Conservation (phyloP, 441 rosid species). For the Metrosideros polymorpha region DNA sequence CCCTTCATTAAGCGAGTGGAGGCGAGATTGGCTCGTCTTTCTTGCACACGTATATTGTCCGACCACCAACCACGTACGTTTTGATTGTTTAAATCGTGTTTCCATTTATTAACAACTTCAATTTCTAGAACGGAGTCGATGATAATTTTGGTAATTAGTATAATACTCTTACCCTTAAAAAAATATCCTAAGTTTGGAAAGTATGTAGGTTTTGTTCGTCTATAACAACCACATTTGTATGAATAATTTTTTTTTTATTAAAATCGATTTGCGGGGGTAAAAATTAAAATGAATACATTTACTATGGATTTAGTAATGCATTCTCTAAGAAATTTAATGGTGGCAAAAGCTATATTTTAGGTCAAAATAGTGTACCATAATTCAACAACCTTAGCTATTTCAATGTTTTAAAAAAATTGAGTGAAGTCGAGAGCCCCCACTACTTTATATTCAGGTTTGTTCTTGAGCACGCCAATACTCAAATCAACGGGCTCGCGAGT, state of each 20-base stretch:
- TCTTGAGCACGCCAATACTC: background rate
- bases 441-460: background rate
- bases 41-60: background rate
- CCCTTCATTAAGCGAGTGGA: background rate
- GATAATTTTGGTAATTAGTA: background rate
- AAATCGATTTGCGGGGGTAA: background rate
- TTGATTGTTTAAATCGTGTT: too few relatives aligned
- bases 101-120: background rate
- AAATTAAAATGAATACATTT: background rate
- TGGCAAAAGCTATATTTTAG: background rate
- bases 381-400: background rate
- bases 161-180: background rate
- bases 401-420: background rate
- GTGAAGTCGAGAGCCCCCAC: background rate
- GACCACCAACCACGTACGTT: too few relatives aligned
- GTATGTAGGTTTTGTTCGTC: background rate
- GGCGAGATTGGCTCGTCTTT: background rate
- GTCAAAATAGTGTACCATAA: background rate
- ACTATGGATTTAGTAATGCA: background rate
- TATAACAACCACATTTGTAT: background rate
- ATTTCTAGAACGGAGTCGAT: background rate
- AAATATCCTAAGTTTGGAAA: background rate
- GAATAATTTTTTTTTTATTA: too few relatives aligned
- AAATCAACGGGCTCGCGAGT: background rate
- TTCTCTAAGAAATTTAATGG: background rate